A percentile compares a stretch with the other conserved stretches of the same genome.
Evolutionary conservation across 495 filamentous ascomycete species (phyloP).

Genomic region (Annulohypoxylon nitens): DNA sequence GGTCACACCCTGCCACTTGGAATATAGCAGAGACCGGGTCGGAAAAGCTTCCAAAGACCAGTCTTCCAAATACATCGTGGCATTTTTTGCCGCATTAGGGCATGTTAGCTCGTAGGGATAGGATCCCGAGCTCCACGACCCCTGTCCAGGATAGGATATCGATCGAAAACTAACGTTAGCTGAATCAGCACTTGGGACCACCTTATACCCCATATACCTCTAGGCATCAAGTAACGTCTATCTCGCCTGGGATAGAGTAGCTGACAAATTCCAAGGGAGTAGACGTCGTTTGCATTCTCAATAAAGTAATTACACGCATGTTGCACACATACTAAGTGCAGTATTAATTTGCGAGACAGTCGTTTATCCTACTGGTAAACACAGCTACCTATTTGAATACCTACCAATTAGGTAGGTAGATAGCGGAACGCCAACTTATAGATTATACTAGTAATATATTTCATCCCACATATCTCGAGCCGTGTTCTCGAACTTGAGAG

Average conservation of each 20-base stretch:
- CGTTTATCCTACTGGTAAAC: not conserved
- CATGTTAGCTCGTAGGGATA: slow-evolving; percentile 27
- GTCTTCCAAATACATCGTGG: slow-evolving; percentile 24
- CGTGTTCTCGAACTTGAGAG: slow-evolving; percentile 13
- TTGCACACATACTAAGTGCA: slow-evolving; percentile 14
- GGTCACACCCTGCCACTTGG: slow-evolving; percentile 5
- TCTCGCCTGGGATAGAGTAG: slow-evolving; percentile 12
- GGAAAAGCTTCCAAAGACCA: slow-evolving; percentile 9
- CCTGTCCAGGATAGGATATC: slow-evolving; percentile 12
- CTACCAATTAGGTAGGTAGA: not conserved
- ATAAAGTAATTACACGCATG: slow-evolving; percentile 19
- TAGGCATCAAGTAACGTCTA: slow-evolving; percentile 17
- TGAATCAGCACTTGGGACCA: slow-evolving; percentile 38
- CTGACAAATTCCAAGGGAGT: slow-evolving; percentile 35
- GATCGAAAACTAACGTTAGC: slow-evolving; percentile 36
- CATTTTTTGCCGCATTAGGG: slow-evolving; percentile 24
- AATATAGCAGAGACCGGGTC: not conserved
- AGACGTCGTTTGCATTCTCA: slow-evolving; percentile 6
- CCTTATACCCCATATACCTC: slow-evolving; percentile 6
- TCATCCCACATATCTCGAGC: not conserved
- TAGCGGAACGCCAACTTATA: slow-evolving; percentile 12
- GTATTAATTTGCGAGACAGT: slow-evolving; percentile 17
- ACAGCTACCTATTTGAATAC: not conserved
- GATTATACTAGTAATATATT: not conserved
- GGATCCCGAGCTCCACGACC: slow-evolving; percentile 22